A percentile compares a stretch with the other conserved stretches of the same genome.
phyloP scores from a whole-genome alignment of 2,329 filamentous ascomycete species.

The Colletotrichum tofieldiae region DNA sequence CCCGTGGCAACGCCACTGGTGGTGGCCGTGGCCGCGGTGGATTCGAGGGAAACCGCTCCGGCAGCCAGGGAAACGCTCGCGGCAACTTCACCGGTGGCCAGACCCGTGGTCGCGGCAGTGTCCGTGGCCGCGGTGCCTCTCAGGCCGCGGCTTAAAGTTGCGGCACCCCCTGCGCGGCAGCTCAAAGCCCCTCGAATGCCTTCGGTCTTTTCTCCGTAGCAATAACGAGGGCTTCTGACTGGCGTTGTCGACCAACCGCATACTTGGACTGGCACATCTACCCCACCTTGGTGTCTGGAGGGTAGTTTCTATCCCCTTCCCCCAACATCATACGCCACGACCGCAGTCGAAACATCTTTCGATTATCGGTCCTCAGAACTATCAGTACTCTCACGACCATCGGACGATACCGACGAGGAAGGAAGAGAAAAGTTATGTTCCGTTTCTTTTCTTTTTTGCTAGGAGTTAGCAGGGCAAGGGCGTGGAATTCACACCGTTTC shows the following conservation, averaged over 20 bases:
- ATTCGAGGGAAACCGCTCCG: constrained; percentile 71
- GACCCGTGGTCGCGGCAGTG: constrained; percentile 76
- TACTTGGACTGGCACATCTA: background rate
- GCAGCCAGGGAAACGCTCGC: constrained; percentile 69
- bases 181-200: background rate
- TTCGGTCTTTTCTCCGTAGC: background rate
- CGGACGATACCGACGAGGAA: constrained; percentile 23
- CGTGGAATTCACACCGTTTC: constrained; percentile 38
- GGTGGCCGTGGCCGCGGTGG: constrained; percentile 78
- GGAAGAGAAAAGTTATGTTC: constrained; percentile 28
- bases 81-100: constrained; percentile 79
- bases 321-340: background rate
- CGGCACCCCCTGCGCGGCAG: background rate
- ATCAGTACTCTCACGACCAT: constrained; percentile 25
- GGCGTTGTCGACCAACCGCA: constrained; percentile 12
- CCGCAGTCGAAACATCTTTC: background rate
- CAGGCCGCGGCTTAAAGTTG: constrained; percentile 55
- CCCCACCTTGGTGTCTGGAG: background rate
- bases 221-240: too few species aligned
- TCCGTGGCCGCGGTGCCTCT: constrained; percentile 75
- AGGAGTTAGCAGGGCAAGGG: constrained; percentile 38
- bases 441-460: constrained; percentile 28
- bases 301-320: constrained; percentile 2
- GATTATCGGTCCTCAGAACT: constrained; percentile 2
- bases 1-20: constrained; percentile 44